phyloP scores from a whole-genome alignment of 352 stramenopile genomes.

The Phytophthora multivora region DNA sequence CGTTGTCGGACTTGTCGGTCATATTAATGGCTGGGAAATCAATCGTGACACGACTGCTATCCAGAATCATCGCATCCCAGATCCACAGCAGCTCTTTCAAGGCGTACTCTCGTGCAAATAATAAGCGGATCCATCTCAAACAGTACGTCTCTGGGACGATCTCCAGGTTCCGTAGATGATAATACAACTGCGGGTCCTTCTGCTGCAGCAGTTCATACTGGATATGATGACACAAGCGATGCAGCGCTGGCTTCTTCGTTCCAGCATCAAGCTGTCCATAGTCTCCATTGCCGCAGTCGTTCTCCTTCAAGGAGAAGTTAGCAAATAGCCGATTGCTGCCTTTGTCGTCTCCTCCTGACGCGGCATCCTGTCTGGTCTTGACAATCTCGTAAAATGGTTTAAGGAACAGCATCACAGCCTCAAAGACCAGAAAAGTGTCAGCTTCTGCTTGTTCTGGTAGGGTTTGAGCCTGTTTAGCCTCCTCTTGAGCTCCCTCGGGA shows the following conservation, averaged over 20 bases:
- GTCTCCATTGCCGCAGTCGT: constrained; percentile 28
- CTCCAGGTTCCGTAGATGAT: constrained; percentile 80
- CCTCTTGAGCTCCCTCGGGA: constrained; percentile 15
- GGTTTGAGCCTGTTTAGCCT: not conserved
- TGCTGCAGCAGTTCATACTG: constrained; percentile 81
- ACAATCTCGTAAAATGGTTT: constrained; percentile 82
- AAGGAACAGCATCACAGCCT: constrained; percentile 77
- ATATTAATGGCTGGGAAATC: constrained; percentile 44
- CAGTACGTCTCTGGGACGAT: constrained; percentile 86
- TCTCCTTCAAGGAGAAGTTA: constrained; percentile 27
- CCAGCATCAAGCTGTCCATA: constrained; percentile 23
- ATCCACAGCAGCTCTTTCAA: constrained; percentile 65
- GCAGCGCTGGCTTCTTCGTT: constrained; percentile 47
- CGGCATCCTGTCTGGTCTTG: constrained; percentile 31
- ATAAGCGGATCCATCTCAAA: constrained; percentile 75
- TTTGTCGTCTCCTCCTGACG: not conserved
- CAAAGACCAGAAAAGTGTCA: constrained; percentile 77
- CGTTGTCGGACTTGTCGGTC: constrained; percentile 37
- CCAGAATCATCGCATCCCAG: constrained; percentile 76
- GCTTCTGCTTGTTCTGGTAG: constrained; percentile 57
- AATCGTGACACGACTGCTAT: constrained; percentile 36
- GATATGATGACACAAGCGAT: constrained; percentile 69
- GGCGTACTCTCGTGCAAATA: constrained; percentile 79
- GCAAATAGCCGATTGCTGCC: constrained; percentile 21
- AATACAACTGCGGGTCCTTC: constrained; percentile 82